These are phyloP conservation scores for Nemophila menziesii DNA, from an alignment of 257 asterid genomes.

Conservation along the genomic window DNA sequence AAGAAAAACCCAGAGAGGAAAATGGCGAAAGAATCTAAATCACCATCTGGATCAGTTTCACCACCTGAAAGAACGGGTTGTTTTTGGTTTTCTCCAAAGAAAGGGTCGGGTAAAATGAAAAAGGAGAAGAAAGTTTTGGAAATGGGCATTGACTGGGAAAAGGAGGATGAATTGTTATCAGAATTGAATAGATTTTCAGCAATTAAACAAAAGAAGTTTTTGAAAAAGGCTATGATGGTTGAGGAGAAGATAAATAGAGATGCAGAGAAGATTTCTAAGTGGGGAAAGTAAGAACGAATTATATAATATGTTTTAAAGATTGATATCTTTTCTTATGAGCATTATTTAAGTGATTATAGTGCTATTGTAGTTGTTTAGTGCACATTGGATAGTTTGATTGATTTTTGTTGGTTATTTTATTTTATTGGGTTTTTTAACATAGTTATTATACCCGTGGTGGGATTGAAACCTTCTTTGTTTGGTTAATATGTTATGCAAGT, in stretches of 20 bases:
- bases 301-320: too few species aligned
- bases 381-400: too few species aligned
- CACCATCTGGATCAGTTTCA: slow-evolving; percentile 42
- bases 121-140: slow-evolving; percentile 22
- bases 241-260: slow-evolving; percentile 67
- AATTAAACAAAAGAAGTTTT: slow-evolving; percentile 34
- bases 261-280: slow-evolving; percentile 76
- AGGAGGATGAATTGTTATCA: slow-evolving; percentile 34
- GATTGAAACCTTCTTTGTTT: too few species aligned
- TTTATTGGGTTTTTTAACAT: too few species aligned
- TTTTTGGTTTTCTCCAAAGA: slow-evolving; percentile 70
- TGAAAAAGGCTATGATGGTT: slow-evolving; percentile 55
- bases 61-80: slow-evolving; percentile 68
- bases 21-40: slow-evolving; percentile 11
- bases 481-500: too few species aligned
- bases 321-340: too few species aligned
- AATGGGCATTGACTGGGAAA: slow-evolving; percentile 31
- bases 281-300: slow-evolving; percentile 95
- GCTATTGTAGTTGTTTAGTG: too few species aligned
- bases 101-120: slow-evolving; percentile 18
- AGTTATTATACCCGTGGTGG: too few species aligned
- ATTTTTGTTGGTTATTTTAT: too few species aligned
- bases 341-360: too few species aligned
- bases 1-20: slow-evolving; percentile 22
- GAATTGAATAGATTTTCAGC: slow-evolving; percentile 45